Conservation (phyloP, 306 rosid genomes). For the Comarum palustre region DNA sequence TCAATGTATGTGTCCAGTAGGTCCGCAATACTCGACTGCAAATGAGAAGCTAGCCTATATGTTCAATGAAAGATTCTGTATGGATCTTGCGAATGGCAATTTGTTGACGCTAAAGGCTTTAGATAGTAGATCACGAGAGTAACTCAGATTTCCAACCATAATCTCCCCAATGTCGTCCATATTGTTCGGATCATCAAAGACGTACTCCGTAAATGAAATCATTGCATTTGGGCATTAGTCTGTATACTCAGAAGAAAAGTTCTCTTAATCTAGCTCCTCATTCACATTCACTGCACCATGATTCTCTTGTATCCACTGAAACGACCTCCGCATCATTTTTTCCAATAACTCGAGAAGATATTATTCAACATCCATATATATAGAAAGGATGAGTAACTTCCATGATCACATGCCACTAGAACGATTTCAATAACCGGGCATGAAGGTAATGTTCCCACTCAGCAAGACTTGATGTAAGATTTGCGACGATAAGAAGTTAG, state of each 20-base stretch:
- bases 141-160: background rate
- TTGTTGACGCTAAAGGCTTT: background rate
- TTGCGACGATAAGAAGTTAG: no score
- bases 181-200: background rate
- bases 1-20: background rate
- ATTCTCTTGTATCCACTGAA: background rate
- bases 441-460: background rate
- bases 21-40: background rate
- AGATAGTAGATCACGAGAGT: background rate
- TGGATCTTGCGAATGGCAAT: background rate
- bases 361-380: background rate
- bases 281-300: background rate
- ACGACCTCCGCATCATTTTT: background rate
- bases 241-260: background rate
- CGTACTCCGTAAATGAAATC: background rate
- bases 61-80: background rate
- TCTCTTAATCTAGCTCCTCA: background rate
- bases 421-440: background rate
- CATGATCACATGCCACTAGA: background rate
- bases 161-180: slow-evolving; percentile 3
- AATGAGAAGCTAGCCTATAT: background rate
- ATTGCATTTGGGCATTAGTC: background rate
- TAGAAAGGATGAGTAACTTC: background rate
- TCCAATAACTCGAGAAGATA: background rate
- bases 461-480: background rate